Evolutionary conservation across 2,329 filamentous ascomycete genomes (phyloP), one percentile per base, ranked within the genome.

Genomic region (Aspergillus latus): DNA sequence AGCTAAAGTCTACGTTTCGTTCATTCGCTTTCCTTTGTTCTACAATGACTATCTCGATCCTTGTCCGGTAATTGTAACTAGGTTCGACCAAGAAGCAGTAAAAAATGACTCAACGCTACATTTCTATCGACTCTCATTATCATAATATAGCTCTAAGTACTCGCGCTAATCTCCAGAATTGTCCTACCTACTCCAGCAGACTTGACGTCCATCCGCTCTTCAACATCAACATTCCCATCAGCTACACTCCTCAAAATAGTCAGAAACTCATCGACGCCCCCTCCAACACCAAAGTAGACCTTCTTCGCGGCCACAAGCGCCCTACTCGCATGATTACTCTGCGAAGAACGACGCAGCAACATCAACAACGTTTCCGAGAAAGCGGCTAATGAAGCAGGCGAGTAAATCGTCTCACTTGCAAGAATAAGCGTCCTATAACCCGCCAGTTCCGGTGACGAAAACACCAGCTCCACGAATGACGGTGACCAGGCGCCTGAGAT

Each of bases 241-340:
- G 65, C 54, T 5, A 74, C 59, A 11, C 63, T 63, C 42, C 61
- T 58, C 46, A 76, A 37, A 13, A 72, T 69, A 15, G 64, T 60
- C 45, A 76, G 62, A 61, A 88, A 84, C 36, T 83, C 83, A 70
- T 86, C 83, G 8, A 87, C 82, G 30, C 84, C 84, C 1, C 85
- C 85, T 1, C 85, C 85, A 30, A 88, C 84, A 0, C 85, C 85
- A 65, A 88, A 88, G 70, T 88, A 88, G 40, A 87, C 80, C 60
- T 81, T 78, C 71, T 88, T 88, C 2, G 85, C 85, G 7, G 83
- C 85, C 4, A 88, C 75, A 56, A 86, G 72, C 2, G 82, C 82
- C 61, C 78, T 83, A 37, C 68, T 67, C 37, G 47, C 57, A 4
- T 52, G 59, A 21, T 21, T n/a, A 42, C n/a, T 6, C 39, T 13